These are phyloP conservation scores for Globisporangium spinosum DNA, from an alignment of 352 stramenopile species.

Conservation along the genomic window DNA sequence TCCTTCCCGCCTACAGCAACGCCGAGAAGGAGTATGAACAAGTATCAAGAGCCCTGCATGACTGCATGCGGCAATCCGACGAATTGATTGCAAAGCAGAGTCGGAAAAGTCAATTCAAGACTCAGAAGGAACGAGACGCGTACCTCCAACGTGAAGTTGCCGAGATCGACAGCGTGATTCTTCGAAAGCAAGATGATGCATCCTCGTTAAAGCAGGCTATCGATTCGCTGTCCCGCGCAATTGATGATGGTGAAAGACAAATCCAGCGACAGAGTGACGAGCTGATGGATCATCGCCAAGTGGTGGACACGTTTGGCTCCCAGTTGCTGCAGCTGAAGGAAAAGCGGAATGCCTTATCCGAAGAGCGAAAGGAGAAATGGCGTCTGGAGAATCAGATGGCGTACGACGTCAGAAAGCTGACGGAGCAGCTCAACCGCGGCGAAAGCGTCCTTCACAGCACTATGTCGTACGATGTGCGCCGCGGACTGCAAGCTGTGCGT, in stretches of 20 bases:
- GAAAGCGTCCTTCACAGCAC: constrained; percentile 79
- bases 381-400: constrained; percentile 74
- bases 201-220: constrained; percentile 37
- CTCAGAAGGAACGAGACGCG: constrained; percentile 90
- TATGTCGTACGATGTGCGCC: constrained; percentile 84
- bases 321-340: constrained; percentile 75
- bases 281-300: constrained; percentile 46
- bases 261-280: constrained; percentile 43
- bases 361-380: constrained; percentile 81
- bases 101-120: constrained; percentile 92
- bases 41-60: constrained; percentile 67
- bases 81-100: constrained; percentile 96
- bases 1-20: constrained; percentile 51
- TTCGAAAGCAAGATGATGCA: constrained; percentile 57
- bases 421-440: constrained; percentile 64
- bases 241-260: constrained; percentile 43
- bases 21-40: constrained; percentile 76
- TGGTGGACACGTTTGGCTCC: constrained; percentile 46
- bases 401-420: constrained; percentile 70
- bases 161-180: constrained; percentile 59
- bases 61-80: constrained; percentile 65
- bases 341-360: constrained; percentile 69
- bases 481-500: constrained; percentile 77
- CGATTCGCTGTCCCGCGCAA: constrained; percentile 35
- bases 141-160: constrained; percentile 70